phyloP scores from a whole-genome alignment of 192 early-diverging fungal species.

The Backusella sp. region DNA sequence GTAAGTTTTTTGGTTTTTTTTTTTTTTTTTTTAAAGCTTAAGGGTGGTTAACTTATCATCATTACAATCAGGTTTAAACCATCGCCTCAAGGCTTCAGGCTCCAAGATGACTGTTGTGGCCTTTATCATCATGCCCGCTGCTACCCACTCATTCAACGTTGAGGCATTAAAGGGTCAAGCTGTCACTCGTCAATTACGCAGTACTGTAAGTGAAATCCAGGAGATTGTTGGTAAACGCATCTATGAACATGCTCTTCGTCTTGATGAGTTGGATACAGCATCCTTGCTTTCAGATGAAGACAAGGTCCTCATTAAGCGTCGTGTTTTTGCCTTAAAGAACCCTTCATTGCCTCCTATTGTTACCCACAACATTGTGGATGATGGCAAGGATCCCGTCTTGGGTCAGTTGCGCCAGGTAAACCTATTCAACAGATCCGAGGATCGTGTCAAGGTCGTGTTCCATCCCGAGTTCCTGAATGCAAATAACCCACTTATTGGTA shows the following conservation, averaged over 20 bases:
- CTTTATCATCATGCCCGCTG: constrained; percentile 94
- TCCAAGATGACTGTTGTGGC: constrained; percentile 93
- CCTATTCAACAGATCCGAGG: constrained; percentile 86
- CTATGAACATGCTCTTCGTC: constrained; percentile 79
- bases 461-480: constrained; percentile 98
- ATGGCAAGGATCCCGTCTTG: constrained; percentile 84
- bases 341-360: constrained; percentile 89
- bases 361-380: constrained; percentile 94
- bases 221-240: constrained; percentile 80
- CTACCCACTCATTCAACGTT: constrained; percentile 89
- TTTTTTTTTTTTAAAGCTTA: background rate
- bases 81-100: constrained; percentile 72
- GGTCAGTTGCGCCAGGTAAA: constrained; percentile 73
- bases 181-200: constrained; percentile 90
- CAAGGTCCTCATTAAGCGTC: constrained; percentile 87
- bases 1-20: constrained; percentile 50
- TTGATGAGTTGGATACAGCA: constrained; percentile 68
- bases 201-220: constrained; percentile 86
- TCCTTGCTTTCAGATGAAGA: constrained; percentile 84
- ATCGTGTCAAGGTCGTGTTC: constrained; percentile 96
- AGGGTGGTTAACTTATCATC: background rate
- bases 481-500: constrained; percentile 88
- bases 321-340: constrained; percentile 91
- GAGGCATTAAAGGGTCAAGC: constrained; percentile 97
- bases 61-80: constrained; percentile 67